These are phyloP conservation scores for Macroventuria anomochaeta DNA, from an alignment of 2,329 filamentous ascomycete species.

Conservation along the genomic window DNA sequence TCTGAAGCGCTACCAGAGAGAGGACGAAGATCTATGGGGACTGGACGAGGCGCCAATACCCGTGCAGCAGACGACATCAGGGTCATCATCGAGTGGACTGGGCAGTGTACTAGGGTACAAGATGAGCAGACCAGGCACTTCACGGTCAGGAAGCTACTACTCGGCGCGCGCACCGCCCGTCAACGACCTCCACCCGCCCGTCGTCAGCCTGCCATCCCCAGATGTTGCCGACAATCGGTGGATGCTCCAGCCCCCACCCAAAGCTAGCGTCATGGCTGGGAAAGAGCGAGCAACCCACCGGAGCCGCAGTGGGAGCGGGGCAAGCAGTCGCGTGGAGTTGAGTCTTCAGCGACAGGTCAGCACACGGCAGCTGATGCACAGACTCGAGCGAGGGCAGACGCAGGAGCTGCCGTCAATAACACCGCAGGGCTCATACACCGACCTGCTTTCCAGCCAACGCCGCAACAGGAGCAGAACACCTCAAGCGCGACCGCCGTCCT, in stretches of 20 bases:
- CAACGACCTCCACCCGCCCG: constrained; percentile 85
- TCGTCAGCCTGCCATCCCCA: constrained; percentile 76
- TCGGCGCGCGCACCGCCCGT: constrained; percentile 68
- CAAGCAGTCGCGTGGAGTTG: constrained; percentile 50
- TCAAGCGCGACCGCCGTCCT: constrained; percentile 37
- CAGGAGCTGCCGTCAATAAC: constrained; percentile 46
- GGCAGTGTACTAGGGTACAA: constrained; percentile 31
- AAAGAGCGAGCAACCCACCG: constrained; percentile 71
- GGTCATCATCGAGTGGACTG: constrained; percentile 42
- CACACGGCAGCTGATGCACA: constrained; percentile 45
- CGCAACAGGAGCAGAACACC: constrained; percentile 43
- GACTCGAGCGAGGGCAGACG: constrained; percentile 44
- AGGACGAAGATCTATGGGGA: constrained; percentile 88
- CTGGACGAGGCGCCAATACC: constrained; percentile 56
- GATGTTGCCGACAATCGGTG: constrained; percentile 76
- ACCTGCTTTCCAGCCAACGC: constrained; percentile 31
- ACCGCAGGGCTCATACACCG: constrained; percentile 45
- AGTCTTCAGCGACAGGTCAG: constrained; percentile 50
- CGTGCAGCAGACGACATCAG: constrained; percentile 38
- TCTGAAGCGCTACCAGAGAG: constrained; percentile 78
- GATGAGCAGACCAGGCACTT: constrained; percentile 35
- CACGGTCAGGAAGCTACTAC: constrained; percentile 46
- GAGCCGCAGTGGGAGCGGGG: constrained; percentile 60
- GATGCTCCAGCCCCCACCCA: constrained; percentile 94
- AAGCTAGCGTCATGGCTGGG: constrained; percentile 88